A percentile compares a stretch with the other conserved stretches of the same genome.
phyloP scores from a whole-genome alignment of 2,329 filamentous ascomycete species.

The Neoascochyta sp. region DNA sequence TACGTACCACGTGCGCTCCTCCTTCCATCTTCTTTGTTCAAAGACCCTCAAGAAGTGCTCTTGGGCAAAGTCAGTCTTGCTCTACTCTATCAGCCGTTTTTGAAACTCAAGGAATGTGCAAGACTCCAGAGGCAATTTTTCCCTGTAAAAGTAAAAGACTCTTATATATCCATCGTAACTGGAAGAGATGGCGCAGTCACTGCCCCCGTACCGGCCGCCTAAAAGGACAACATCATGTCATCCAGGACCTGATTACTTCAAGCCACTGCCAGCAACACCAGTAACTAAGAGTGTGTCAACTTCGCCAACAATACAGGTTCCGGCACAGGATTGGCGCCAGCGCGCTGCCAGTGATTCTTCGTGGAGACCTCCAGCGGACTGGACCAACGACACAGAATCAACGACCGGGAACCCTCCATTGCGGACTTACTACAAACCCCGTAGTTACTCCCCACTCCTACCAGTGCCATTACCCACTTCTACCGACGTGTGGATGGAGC shows the following conservation, averaged over 20 bases:
- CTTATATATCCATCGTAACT: slow-evolving; percentile 24
- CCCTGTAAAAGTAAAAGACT: no score
- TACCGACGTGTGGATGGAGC: slow-evolving; percentile 11
- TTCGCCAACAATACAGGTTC: slow-evolving; percentile 3
- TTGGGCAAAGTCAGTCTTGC: slow-evolving; percentile 4
- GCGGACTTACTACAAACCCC: background rate
- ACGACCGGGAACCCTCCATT: slow-evolving; percentile 2
- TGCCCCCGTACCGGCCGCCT: slow-evolving; percentile 33
- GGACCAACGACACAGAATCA: slow-evolving; percentile 12
- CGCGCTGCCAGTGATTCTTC: slow-evolving; percentile 9
- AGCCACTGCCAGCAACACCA: slow-evolving; percentile 27
- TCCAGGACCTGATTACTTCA: slow-evolving; percentile 14
- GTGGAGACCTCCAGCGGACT: slow-evolving; percentile 30
- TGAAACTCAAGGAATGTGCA: slow-evolving; percentile 23
- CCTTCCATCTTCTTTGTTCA: slow-evolving; percentile 26
- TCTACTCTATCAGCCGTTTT: slow-evolving; percentile 12
- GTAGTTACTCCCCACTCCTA: slow-evolving; percentile 23
- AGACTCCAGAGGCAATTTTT: slow-evolving; percentile 13
- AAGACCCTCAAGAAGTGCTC: slow-evolving; percentile 25
- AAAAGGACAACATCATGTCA: slow-evolving; percentile 20
- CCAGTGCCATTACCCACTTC: slow-evolving; percentile 28
- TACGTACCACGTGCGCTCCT: slow-evolving; percentile 18
- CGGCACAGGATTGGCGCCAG: slow-evolving; percentile 4
- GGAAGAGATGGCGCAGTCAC: slow-evolving; percentile 32
- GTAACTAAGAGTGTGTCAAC: slow-evolving; percentile 3